Evolutionary conservation across 768 basidiomycete species (phyloP).

Genomic region (Xerocomus potaroensis): DNA sequence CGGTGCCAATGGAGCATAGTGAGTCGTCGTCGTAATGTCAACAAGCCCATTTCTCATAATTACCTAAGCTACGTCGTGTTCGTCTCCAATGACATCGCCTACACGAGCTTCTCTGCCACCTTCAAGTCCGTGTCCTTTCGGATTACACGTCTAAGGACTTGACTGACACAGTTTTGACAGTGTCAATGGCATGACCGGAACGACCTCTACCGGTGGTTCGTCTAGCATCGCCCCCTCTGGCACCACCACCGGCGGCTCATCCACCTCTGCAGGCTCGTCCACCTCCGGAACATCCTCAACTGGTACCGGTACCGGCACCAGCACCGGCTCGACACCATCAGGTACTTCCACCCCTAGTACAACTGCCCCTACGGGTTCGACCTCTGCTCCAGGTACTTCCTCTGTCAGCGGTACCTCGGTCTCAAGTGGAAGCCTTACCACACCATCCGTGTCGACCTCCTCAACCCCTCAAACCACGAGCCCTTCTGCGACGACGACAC

Average conservation of each 20-base stretch:
- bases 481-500: conserved; percentile 27
- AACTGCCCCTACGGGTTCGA: conserved; percentile 9
- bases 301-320: too few relatives aligned
- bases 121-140: conserved; percentile 46
- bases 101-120: conserved; percentile 46
- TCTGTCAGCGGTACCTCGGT: conserved; percentile 34
- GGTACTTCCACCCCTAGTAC: conserved; percentile 16
- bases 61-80: conserved; percentile 58
- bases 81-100: conserved; percentile 35
- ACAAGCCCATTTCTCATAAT: conserved; percentile 2
- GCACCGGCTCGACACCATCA: conserved; percentile 4
- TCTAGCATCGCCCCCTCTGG: conserved; percentile 8
- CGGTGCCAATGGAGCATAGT: conserved; percentile 59
- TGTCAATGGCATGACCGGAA: conserved; percentile 57
- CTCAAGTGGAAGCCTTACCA: conserved; percentile 28
- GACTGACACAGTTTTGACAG: conserved; percentile 29
- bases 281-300: conserved; percentile 5
- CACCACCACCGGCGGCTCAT: conserved; percentile 9
- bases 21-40: conserved; percentile 18
- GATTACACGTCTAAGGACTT: not conserved
- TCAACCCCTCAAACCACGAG: conserved; percentile 11
- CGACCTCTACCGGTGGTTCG: conserved; percentile 26
- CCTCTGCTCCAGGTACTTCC: conserved; percentile 12
- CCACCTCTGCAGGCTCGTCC: conserved; percentile 13
- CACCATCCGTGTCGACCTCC: conserved; percentile 33